Evolutionary conservation across 345 rosid species (phyloP).

Genomic region (Pelargonium nanum): DNA sequence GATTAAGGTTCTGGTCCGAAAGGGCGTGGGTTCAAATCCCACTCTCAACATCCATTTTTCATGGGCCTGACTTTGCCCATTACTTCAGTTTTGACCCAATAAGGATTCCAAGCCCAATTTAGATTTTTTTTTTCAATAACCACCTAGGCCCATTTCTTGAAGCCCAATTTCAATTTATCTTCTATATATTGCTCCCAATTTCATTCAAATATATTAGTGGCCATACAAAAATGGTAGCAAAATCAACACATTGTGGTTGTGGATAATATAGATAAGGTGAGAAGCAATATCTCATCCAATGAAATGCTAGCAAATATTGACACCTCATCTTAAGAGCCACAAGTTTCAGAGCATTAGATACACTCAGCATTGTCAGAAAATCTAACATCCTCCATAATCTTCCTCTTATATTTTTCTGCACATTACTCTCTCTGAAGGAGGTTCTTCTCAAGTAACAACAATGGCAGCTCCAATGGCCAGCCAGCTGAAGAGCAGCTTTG

Average conservation of each 20-base stretch:
- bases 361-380: not conserved
- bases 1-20: conserved; percentile 95
- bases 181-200: too few relatives aligned
- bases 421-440: not conserved
- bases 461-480: conserved; percentile 57
- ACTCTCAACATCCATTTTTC: conserved; percentile 27
- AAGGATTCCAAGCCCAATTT: too few relatives aligned
- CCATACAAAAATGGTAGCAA: not conserved
- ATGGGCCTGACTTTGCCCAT: too few relatives aligned
- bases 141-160: too few relatives aligned
- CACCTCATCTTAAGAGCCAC: conserved; percentile 28
- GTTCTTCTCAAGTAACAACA: too few relatives aligned
- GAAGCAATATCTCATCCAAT: conserved; percentile 21
- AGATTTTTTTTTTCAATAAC: too few relatives aligned
- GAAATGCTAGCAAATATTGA: conserved; percentile 11
- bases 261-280: conserved; percentile 38
- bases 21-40: conserved; percentile 90
- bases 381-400: too few relatives aligned
- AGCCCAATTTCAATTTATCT: too few relatives aligned
- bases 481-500: conserved; percentile 68
- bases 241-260: not conserved
- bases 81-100: too few relatives aligned
- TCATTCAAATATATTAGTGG: too few relatives aligned
- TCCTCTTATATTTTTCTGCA: not conserved
- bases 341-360: conserved; percentile 14